Evolutionary conservation across 176 grass and related monocot genomes (phyloP).

Genomic region (Secale cereale): DNA sequence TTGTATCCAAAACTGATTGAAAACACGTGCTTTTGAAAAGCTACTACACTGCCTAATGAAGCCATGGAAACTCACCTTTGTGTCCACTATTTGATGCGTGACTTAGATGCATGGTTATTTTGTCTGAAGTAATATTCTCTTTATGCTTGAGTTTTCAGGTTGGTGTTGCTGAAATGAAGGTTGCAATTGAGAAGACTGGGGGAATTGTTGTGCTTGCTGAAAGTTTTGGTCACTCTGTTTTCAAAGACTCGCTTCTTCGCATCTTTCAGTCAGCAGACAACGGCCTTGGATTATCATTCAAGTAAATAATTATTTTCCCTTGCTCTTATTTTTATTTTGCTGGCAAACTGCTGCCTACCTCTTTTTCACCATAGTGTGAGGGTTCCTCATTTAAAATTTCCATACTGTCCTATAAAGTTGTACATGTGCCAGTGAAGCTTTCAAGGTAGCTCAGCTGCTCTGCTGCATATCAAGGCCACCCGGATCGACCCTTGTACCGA

Average conservation of each 20-base stretch:
- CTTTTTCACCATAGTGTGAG: slow-evolving; percentile 9
- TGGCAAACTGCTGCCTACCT: background rate
- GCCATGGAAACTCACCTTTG: background rate
- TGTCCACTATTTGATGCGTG: background rate
- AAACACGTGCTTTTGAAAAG: background rate
- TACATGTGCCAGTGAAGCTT: slow-evolving; percentile 6
- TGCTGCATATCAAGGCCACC: background rate
- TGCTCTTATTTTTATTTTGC: background rate
- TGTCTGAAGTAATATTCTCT: slow-evolving; percentile 31
- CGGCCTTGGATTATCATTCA: slow-evolving; percentile 88
- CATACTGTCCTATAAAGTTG: background rate
- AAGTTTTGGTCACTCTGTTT: slow-evolving; percentile 97
- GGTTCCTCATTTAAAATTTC: background rate
- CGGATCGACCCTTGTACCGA: background rate
- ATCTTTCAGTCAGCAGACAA: slow-evolving; percentile 78
- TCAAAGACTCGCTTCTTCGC: slow-evolving; percentile 80
- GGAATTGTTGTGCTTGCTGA: slow-evolving; percentile 90
- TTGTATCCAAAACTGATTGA: background rate
- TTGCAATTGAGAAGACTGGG: slow-evolving; percentile 88
- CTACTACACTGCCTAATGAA: background rate
- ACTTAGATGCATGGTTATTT: background rate
- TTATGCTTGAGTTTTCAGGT: slow-evolving; percentile 51
- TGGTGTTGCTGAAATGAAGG: slow-evolving; percentile 92
- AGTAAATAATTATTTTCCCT: slow-evolving; percentile 48
- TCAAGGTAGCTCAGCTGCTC: background rate